Evolutionary conservation across 176 grass and related monocot species (phyloP), one percentile per base, ranked within the genome.

Genomic region (Oryza rufipogon): DNA sequence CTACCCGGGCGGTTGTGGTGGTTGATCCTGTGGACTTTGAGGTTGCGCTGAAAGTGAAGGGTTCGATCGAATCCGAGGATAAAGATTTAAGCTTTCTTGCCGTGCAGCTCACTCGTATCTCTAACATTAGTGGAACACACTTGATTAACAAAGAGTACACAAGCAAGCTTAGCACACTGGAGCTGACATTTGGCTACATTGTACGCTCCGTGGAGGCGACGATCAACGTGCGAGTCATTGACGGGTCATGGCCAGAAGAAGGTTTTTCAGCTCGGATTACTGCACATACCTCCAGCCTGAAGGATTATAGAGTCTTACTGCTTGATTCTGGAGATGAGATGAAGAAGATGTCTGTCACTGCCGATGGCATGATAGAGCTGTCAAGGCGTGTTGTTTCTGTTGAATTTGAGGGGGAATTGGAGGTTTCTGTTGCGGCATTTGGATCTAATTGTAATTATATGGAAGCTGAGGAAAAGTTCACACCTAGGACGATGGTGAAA

Each of bases 181-280:
- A 70, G 38, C n/a, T 70, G 34, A 70, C 9, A n/a, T 41, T 39
- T 38, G 36, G 36, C 4, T 38, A 70, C 8, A 4, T 70, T 42
- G 1, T 11, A 9, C 36, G 36, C 36, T 36, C 34, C 9, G 68
- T 71, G 36, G 68, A 71, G 68, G 68, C 17, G 9, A 71, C 38
- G 10, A 71, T 71, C 36, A 4, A 20, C 20, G 38, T 22, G 1
- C 19, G 20, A 22, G 36, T 71, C 68, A 22, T 23, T 12, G 19
- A 39, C 39, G 36, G 68, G 36, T 71, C 68, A 19, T 71, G 68
- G 36, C 20, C 68, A 71, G 68, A 71, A 71, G 68, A 71, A 42
- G 68, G 1, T 71, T 71, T 71, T 39, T 10, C 17, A 12, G 68
- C 9, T 71, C 8, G 5, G 10, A n/a, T 71, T n/a, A 44, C 34